Base-by-base conservation (phyloP, 2,329 filamentous ascomycete genomes). In the Botryosphaeria dothidea region DNA sequence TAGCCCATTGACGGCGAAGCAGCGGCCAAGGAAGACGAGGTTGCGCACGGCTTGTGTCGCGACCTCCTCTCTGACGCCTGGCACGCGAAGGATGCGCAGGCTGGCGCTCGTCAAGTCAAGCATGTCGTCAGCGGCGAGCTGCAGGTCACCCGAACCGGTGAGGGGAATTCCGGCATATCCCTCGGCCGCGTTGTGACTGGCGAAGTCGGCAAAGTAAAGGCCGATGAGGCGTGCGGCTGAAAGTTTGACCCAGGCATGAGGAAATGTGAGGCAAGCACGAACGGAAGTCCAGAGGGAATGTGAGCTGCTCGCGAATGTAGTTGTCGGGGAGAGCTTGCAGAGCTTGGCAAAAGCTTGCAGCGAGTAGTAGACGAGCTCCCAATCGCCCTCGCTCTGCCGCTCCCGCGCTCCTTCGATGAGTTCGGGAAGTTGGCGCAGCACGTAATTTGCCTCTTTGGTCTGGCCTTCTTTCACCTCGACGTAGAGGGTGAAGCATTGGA, bases 401-500 rank as follows among this genome's bases (percentile, higher is more conserved):
- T 80, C 76, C 4, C 81, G 71, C 27, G 86, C 84, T 9, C 85
- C 79, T 7, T 82, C 75, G 6, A 84, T 74, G 8, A 86, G 81
- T 65, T 81, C 86, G 69, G 78, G 82, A 15, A 88, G 80, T 62
- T 72, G 78, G 62, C 71, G 77, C 58, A 78, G 72, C 3, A 93
- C 82, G 38, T 88, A 84, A 11, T 83, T 82, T 11, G 91, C 80
- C 71, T 96, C 90, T 71, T 90, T 90, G 66, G 86, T 87, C 8
- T 82, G 74, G 2, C 81, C 82, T 41, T 87, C 86, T 36, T 85
- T 84, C 0, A 85, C 86, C 66, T 95, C 91, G 65, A 97, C 91
- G 76, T 94, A 96, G 58, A 95, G 87, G 1, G 88, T 86, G 80
- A 93, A 97, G 31, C 90, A 87, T 74, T 95, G 91, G 62, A 97